phyloP scores from a whole-genome alignment of 2,329 filamentous ascomycete genomes.

The Amylocarpus encephaloides region DNA sequence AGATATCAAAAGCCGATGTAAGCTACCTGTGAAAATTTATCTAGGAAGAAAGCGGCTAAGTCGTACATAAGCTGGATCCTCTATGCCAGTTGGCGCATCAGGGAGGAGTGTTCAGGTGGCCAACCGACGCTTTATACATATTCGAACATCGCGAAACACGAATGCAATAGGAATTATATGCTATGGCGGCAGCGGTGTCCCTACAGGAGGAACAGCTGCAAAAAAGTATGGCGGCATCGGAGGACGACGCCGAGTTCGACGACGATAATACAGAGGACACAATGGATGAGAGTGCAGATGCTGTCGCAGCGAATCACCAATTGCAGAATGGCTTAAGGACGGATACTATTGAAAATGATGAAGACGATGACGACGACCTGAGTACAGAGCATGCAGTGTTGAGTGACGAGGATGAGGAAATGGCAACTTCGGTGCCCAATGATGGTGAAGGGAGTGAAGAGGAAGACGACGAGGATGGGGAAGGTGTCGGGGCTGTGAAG shows the following conservation, averaged over 20 bases:
- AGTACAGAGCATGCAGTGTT: constrained; percentile 15
- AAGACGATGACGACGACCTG: constrained; percentile 30
- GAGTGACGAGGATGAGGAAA: constrained; percentile 32
- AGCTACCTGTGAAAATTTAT: too few species aligned
- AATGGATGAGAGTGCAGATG: constrained; percentile 26
- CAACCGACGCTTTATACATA: neutral
- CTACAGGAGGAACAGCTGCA: constrained; percentile 30
- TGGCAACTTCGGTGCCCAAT: constrained; percentile 30
- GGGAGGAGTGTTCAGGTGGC: neutral
- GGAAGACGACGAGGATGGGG: constrained; percentile 35
- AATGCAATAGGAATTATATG: constrained; percentile 19
- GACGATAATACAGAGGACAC: constrained; percentile 26
- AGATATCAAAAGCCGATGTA: too few species aligned
- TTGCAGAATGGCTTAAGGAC: constrained; percentile 30
- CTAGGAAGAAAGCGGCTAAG: too few species aligned
- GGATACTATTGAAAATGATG: constrained; percentile 14
- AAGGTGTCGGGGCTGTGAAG: constrained; percentile 32
- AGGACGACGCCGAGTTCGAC: constrained; percentile 32
- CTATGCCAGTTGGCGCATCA: too few species aligned
- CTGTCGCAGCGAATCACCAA: constrained; percentile 32
- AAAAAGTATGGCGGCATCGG: constrained; percentile 30
- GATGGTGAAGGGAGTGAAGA: constrained; percentile 36
- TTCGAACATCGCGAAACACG: constrained; percentile 3
- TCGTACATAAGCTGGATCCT: too few species aligned
- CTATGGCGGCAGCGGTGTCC: constrained; percentile 28